phyloP scores from a whole-genome alignment of 208 protist genomes.

The Leishmania gerbilli region DNA sequence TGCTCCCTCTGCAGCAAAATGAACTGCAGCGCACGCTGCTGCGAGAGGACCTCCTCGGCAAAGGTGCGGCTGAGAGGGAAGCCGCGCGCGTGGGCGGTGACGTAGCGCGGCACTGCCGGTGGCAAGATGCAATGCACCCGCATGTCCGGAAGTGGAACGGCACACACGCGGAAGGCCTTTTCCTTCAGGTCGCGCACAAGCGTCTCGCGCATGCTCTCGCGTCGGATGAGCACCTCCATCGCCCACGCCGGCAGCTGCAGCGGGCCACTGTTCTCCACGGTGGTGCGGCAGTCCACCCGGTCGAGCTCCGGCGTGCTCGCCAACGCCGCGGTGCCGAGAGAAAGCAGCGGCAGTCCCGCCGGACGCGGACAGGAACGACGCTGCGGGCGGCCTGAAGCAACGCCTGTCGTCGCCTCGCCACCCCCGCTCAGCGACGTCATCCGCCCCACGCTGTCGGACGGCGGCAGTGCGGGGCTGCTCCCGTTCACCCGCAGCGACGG shows the following conservation, averaged over 20 bases:
- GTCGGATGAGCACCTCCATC: slow-evolving; percentile 42
- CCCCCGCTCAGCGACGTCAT: slow-evolving; percentile 4
- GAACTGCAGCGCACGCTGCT: slow-evolving; percentile 53
- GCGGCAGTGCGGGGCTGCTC: slow-evolving; percentile 17
- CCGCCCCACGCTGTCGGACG: slow-evolving; percentile 4
- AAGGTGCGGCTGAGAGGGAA: slow-evolving; percentile 56
- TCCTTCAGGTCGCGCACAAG: slow-evolving; percentile 56
- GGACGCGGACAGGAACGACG: slow-evolving; percentile 7
- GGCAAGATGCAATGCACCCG: slow-evolving; percentile 74
- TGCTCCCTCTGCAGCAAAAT: slow-evolving; percentile 44
- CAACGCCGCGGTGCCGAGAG: slow-evolving; percentile 4
- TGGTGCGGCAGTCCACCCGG: slow-evolving; percentile 12
- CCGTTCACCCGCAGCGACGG: slow-evolving; percentile 13
- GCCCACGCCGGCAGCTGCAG: slow-evolving; percentile 31
- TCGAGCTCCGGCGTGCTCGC: slow-evolving; percentile 20
- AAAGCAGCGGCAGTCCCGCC: slow-evolving; percentile 11
- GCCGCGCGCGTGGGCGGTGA: slow-evolving; percentile 56
- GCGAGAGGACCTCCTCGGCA: slow-evolving; percentile 64
- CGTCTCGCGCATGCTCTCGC: slow-evolving; percentile 62
- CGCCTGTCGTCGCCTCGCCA: slow-evolving; percentile 3
- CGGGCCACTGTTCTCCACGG: neutral
- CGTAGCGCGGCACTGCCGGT: slow-evolving; percentile 52
- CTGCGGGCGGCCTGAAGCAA: neutral
- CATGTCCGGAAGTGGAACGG: slow-evolving; percentile 68
- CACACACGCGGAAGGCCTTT: slow-evolving; percentile 42